Conservation (phyloP, 2,329 filamentous ascomycete species). For the Talaromyces funiculosus region DNA sequence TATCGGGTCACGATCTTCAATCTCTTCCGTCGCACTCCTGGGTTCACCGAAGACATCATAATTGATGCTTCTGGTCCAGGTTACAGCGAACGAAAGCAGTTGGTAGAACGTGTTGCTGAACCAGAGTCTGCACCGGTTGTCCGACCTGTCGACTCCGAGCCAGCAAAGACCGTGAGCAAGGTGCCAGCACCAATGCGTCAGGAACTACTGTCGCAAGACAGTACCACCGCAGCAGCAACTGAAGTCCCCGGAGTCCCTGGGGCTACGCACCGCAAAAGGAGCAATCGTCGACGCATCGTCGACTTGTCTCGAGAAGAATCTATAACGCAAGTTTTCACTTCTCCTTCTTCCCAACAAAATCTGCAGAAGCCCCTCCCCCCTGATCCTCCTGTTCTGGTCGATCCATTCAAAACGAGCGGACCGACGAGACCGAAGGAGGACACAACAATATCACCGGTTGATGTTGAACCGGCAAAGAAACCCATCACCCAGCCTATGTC, state of each 20-base stretch:
- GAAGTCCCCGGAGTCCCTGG: constrained; percentile 16
- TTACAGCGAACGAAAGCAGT: constrained; percentile 77
- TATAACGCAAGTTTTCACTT: constrained; percentile 22
- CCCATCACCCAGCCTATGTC: background rate
- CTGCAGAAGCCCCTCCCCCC: constrained; percentile 9
- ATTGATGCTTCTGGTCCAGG: constrained; percentile 79
- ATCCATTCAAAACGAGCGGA: constrained; percentile 1
- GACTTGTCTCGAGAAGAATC: constrained; percentile 49
- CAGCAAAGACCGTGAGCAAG: constrained; percentile 60
- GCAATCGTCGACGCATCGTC: constrained; percentile 52
- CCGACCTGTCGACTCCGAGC: constrained; percentile 60
- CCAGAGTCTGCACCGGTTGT: constrained; percentile 71
- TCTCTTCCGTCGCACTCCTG: constrained; percentile 81
- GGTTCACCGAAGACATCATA: constrained; percentile 82
- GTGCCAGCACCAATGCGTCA: constrained; percentile 10
- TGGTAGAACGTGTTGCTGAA: constrained; percentile 75
- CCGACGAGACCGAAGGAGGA: background rate
- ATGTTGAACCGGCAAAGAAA: constrained; percentile 11
- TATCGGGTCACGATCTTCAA: constrained; percentile 94
- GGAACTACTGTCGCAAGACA: constrained; percentile 16
- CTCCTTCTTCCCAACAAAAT: constrained; percentile 13
- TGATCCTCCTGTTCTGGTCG: constrained; percentile 6
- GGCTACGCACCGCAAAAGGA: constrained; percentile 43
- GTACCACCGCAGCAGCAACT: background rate
- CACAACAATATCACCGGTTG: background rate